A percentile compares a stretch with the other conserved stretches of the same genome.
phyloP scores from a whole-genome alignment of 139 green algal genomes.

The Yamagishiella unicocca region DNA sequence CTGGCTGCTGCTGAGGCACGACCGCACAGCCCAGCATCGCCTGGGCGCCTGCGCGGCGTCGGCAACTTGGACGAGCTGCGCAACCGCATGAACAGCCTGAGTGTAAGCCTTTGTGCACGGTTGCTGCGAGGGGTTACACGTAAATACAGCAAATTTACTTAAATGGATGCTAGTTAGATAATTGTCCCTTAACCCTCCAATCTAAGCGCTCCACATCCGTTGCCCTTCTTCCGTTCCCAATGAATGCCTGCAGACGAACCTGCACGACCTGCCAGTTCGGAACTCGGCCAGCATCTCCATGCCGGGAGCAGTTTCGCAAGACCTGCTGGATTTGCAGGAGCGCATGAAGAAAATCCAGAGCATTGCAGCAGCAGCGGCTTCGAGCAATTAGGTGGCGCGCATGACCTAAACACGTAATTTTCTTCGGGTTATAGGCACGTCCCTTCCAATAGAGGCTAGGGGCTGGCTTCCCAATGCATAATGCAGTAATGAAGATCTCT shows the following conservation, averaged over 20 bases:
- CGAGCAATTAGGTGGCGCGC: background rate
- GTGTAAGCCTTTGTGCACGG: no score
- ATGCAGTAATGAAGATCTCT: no score
- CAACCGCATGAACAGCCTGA: slow-evolving; percentile 41
- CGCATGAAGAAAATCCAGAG: slow-evolving; percentile 47
- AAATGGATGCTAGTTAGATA: no score
- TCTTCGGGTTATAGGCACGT: no score
- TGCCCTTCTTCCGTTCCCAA: no score
- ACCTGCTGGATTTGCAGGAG: slow-evolving; percentile 39
- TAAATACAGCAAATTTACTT: no score
- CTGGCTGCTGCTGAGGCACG: slow-evolving; percentile 25
- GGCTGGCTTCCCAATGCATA: no score
- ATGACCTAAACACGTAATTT: no score
- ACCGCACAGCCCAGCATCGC: slow-evolving; percentile 28
- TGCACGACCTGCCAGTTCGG: slow-evolving; percentile 34
- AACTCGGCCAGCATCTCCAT: background rate
- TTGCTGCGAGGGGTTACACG: no score
- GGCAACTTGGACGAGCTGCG: slow-evolving; percentile 48
- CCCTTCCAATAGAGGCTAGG: no score
- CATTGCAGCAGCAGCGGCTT: background rate
- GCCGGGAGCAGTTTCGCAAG: background rate
- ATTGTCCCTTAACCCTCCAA: no score
- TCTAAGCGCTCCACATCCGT: no score
- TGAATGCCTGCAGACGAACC: slow-evolving; percentile 33
- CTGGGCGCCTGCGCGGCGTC: slow-evolving; percentile 26